Evolutionary conservation across 768 basidiomycete species (phyloP), one percentile per base, ranked within the genome.

Genomic region (Pulveroboletus sp.): DNA sequence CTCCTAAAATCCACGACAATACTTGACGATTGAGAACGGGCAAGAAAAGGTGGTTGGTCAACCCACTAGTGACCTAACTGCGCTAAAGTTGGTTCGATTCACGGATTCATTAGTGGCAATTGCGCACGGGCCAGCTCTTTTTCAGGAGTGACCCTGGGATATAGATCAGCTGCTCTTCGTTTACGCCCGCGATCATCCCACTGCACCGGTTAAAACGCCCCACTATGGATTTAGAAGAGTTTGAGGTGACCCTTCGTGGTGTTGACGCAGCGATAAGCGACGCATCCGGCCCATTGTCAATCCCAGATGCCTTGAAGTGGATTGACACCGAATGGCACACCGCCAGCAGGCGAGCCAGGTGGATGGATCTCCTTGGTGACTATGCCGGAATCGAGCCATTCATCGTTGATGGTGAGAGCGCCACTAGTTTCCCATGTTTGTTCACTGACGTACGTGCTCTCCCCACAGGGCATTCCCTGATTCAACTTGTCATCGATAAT

Each of bases 351-450:
- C 50, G 59, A 23, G 74, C 72, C 12, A 60, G 79, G 48, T 79
- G 77, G 80, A 85, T 87, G 84, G 85, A 87, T 61, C 69, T 87
- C 9, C 65, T 87, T 24, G 83, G 84, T 4, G 85, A 85, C 58
- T 87, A 85, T 61, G 84, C 81, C 19, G 85, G 85, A 2, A 74
- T 60, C 31, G 85, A 87, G 58, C 72, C 74, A 14, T 87, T 87
- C 57, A 57, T 85, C 34, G 69, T 87, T 49, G 83, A 86, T 62
- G 84, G 84, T 80, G 60, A 16, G 23, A 60, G 53, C 35, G 1
- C 45, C 27, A 17, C 31, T 37, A 17, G 19, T 21, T n/a, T 34
- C 23, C 21, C 12, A 36, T 32, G 2, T 16, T 44, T 37, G 11
- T 39, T 41, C 13, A 17, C 40, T 60, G 6, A 52, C 48, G 31